These are phyloP conservation scores for Verbascum thapsus DNA, from an alignment of 257 asterid genomes.

Conservation along the genomic window DNA sequence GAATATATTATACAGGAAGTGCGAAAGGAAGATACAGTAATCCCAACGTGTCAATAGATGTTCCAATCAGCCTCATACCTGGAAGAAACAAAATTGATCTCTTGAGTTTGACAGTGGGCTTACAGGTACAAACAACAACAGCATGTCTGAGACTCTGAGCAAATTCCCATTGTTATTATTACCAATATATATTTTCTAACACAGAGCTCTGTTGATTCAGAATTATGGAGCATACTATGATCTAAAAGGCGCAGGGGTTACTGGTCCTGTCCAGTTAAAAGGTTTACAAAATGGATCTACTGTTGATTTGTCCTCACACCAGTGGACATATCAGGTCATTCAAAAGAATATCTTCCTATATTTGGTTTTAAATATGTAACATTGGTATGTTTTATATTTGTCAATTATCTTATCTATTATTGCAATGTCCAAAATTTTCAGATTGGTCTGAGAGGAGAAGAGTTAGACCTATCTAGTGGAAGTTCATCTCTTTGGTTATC, in stretches of 20 bases:
- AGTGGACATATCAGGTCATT: slow-evolving; percentile 81
- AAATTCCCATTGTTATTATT: not conserved
- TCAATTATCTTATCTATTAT: slow-evolving; percentile 10
- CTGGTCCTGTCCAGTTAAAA: slow-evolving; percentile 71
- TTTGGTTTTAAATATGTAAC: not conserved
- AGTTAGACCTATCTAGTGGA: slow-evolving; percentile 44
- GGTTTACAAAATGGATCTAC: slow-evolving; percentile 48
- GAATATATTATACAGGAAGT: slow-evolving; percentile 57
- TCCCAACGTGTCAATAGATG: slow-evolving; percentile 47
- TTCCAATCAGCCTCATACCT: slow-evolving; percentile 52
- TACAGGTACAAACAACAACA: slow-evolving; percentile 54
- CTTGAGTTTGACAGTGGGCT: slow-evolving; percentile 79
- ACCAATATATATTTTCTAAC: slow-evolving; percentile 24
- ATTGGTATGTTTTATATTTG: not conserved
- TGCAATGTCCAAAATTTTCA: slow-evolving; percentile 30
- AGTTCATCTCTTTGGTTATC: slow-evolving; percentile 55
- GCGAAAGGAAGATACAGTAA: slow-evolving; percentile 47
- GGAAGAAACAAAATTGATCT: slow-evolving; percentile 69
- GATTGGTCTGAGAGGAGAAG: slow-evolving; percentile 72
- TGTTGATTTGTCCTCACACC: slow-evolving; percentile 57
- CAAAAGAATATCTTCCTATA: not conserved
- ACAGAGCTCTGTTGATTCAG: slow-evolving; percentile 35
- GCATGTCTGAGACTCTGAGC: slow-evolving; percentile 9
- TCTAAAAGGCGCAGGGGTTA: slow-evolving; percentile 59
- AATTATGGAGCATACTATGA: slow-evolving; percentile 77